Base-by-base conservation (phyloP, 2,329 filamentous ascomycete species). In the Fusarium mexicanum region DNA sequence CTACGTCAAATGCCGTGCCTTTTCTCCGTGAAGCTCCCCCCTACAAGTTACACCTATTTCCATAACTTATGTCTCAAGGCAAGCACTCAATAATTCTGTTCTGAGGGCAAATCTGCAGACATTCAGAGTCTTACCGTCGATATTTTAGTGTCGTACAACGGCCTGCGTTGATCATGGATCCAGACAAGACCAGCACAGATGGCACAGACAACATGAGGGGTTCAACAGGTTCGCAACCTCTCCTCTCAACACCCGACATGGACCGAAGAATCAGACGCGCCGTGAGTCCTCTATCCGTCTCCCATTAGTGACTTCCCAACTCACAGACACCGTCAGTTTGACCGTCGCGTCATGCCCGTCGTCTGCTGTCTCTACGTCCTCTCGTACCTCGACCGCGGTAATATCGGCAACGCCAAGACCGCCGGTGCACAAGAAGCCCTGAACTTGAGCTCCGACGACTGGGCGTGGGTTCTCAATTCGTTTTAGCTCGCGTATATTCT, bases 381-480 rank as follows among this genome's bases (percentile, higher is more conserved):
- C 0, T 77, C 75, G 5, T 77, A 77, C 10, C 40, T 76, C 12
- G 74, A 76, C 20, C 65, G 74, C 0, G 74, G 74, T 11, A 76
- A 76, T 20, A 75, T 76, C 10, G 74, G 74, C 12, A 76, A 76
- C 33, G 74, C 74, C 43, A 76, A 76, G 17, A 67, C 71, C 1
- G 75, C 75, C 0, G 75, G 74, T 0, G 67, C 72, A 1, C 67
- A 74, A 35, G 75, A 77, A 2, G 67, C 48, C 0, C 64, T 77
- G 3, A 57, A 50, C 1, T 35, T 77, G 0, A 71, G 58, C 20
- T 64, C 55, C 2, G 62, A 57, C 1, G 48, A 77, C 16, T 77
- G 72, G 74, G 38, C 75, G 1, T 77, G 74, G 75, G 75, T 77
- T 1, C 57, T 77, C 18, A 77, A 77, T 20, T 38, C 72, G 2